These are phyloP conservation scores for Penicillium vulpinum DNA, from an alignment of 2,329 filamentous ascomycete species.

Conservation along the genomic window DNA sequence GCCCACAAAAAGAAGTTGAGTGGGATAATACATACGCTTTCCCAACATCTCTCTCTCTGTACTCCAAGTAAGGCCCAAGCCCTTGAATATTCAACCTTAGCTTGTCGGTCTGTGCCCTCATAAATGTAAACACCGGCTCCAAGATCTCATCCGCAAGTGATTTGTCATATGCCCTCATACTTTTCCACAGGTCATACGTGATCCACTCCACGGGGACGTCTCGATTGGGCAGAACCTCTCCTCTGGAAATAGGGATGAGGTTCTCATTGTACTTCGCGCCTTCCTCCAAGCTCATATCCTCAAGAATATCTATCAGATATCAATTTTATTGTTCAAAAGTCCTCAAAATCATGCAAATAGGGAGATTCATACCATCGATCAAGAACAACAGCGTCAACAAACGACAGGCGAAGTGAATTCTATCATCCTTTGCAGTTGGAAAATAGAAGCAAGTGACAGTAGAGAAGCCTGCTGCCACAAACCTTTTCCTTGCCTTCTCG, in stretches of 20 bases:
- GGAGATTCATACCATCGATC: conserved; percentile 41
- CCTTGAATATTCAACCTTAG: conserved; percentile 25
- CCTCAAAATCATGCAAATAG: neutral
- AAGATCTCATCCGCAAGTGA: conserved; percentile 41
- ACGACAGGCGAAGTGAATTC: conserved; percentile 42
- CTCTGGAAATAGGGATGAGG: conserved; percentile 38
- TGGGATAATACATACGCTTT: conserved; percentile 34
- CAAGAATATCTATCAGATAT: conserved; percentile 39
- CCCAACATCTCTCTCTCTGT: conserved; percentile 44
- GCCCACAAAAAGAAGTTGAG: too few relatives aligned
- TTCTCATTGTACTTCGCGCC: conserved; percentile 41
- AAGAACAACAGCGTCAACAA: conserved; percentile 46
- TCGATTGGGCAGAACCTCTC: conserved; percentile 17
- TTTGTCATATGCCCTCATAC: conserved; percentile 39
- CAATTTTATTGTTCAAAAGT: too few relatives aligned
- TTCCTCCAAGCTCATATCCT: conserved; percentile 44
- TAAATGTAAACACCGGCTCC: conserved; percentile 43
- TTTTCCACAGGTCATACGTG: conserved; percentile 43
- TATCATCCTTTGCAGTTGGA: conserved; percentile 39
- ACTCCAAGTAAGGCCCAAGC: conserved; percentile 39
- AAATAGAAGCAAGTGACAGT: conserved; percentile 43
- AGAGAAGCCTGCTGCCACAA: conserved; percentile 37
- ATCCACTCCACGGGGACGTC: conserved; percentile 40
- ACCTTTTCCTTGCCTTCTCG: conserved; percentile 34
- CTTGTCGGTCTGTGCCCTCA: conserved; percentile 44